Percentiles rank a stretch among this genome's conserved stretches.
These are phyloP conservation scores for Eustoma russellianum DNA, from an alignment of 257 asterid species.

Conservation along the genomic window DNA sequence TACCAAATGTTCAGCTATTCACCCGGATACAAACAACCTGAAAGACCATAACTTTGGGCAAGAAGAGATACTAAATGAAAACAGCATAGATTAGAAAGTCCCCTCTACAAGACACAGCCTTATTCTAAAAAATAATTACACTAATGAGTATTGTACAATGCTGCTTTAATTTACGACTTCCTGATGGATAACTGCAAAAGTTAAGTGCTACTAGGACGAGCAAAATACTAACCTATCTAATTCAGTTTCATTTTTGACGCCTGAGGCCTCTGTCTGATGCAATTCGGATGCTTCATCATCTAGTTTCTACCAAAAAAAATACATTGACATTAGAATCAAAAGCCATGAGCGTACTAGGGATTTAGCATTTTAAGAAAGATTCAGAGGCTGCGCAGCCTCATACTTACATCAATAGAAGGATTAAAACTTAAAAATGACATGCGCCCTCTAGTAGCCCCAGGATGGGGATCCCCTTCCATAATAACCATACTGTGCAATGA, in stretches of 20 bases:
- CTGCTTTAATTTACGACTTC: too few relatives aligned
- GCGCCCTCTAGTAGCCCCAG: conserved; percentile 72
- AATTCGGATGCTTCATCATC: conserved; percentile 39
- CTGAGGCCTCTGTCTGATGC: conserved; percentile 43
- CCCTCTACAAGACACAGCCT: too few relatives aligned
- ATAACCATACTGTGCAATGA: conserved; percentile 60
- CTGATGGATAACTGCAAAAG: not conserved
- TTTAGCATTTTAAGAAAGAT: conserved; percentile 4
- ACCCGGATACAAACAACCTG: too few relatives aligned
- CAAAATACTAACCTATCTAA: conserved; percentile 35
- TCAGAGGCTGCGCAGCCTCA: conserved; percentile 15
- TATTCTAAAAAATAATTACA: too few relatives aligned
- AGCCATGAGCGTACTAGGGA: conserved; percentile 1
- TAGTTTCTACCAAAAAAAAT: conserved; percentile 61
- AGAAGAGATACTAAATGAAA: too few relatives aligned
- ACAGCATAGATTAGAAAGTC: too few relatives aligned
- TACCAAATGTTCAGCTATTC: too few relatives aligned
- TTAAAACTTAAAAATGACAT: conserved; percentile 87
- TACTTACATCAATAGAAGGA: conserved; percentile 95
- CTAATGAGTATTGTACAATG: too few relatives aligned
- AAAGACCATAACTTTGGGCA: too few relatives aligned
- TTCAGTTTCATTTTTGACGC: conserved; percentile 30
- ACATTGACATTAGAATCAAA: conserved; percentile 20
- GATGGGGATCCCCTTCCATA: conserved; percentile 82
- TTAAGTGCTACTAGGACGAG: conserved; percentile 5